phyloP scores from a whole-genome alignment of 371 early-diverging fungal genomes.

The Zopfochytrium polystomum region DNA sequence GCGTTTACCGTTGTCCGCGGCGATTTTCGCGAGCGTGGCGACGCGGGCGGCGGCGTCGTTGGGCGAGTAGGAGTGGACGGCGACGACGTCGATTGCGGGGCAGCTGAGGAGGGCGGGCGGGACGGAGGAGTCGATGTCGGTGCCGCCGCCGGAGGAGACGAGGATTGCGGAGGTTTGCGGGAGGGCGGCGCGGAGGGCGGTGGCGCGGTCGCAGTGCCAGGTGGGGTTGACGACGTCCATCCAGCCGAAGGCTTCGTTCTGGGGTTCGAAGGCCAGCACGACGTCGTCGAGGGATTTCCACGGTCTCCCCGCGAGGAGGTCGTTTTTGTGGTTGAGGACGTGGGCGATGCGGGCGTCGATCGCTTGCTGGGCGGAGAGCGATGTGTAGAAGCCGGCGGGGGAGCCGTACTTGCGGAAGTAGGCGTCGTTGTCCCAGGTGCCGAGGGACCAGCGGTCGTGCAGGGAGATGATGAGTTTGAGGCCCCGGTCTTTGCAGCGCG shows the following conservation, averaged over 20 bases:
- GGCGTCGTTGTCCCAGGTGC: not conserved
- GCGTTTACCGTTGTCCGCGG: not conserved
- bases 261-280: constrained; percentile 11
- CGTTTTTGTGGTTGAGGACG: constrained; percentile 2
- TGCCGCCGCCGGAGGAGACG: constrained; percentile 13
- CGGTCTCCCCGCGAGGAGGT: not conserved
- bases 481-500: not conserved
- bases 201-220: constrained; percentile 20
- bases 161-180: not conserved
- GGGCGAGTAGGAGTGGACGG: constrained; percentile 8
- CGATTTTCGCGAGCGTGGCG: not conserved
- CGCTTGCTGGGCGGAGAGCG: not conserved
- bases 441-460: constrained; percentile 15
- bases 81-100: constrained; percentile 9
- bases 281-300: not conserved
- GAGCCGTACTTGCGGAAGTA: not conserved
- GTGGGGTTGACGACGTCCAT: not conserved
- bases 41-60: not conserved
- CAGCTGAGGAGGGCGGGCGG: constrained; percentile 5
- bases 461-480: constrained; percentile 15
- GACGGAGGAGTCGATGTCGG: not conserved
- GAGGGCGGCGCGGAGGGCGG: not conserved
- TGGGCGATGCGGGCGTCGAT: constrained; percentile 12
- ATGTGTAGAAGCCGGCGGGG: constrained; percentile 11
- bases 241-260: constrained; percentile 10